Percentiles rank a stretch among this genome's conserved stretches.
These are phyloP conservation scores for Suillus variegatus DNA, from an alignment of 768 basidiomycete genomes.

Conservation along the genomic window DNA sequence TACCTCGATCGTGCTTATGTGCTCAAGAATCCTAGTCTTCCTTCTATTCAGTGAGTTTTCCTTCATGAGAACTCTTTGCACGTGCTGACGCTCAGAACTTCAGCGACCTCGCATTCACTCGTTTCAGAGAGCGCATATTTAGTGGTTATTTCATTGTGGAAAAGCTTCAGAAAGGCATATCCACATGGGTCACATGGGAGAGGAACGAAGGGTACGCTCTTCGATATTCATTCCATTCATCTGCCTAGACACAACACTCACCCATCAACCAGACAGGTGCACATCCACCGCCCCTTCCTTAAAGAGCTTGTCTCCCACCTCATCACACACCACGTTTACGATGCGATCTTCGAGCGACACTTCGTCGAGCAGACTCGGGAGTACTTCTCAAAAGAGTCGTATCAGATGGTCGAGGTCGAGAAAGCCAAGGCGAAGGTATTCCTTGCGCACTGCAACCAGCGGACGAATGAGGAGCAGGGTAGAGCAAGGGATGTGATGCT, in stretches of 20 bases:
- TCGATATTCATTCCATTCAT: constrained; percentile 6
- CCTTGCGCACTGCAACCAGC: constrained; percentile 46
- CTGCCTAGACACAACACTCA: background rate
- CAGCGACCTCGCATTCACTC: constrained; percentile 58
- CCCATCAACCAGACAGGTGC: constrained; percentile 32
- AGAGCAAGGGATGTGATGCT: constrained; percentile 54
- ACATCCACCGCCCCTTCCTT: constrained; percentile 44
- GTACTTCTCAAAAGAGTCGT: constrained; percentile 59
- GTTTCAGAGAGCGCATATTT: constrained; percentile 56
- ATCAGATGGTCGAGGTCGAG: constrained; percentile 34
- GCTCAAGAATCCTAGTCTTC: constrained; percentile 35
- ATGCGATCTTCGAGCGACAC: constrained; percentile 52
- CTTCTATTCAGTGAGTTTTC: constrained; percentile 46
- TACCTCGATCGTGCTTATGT: constrained; percentile 75
- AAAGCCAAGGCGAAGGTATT: constrained; percentile 47
- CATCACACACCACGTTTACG: constrained; percentile 56
- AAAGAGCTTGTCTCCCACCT: constrained; percentile 58
- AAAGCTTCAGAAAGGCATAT: constrained; percentile 46
- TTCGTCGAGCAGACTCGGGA: constrained; percentile 50
- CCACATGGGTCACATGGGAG: constrained; percentile 57
- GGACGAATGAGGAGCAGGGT: constrained; percentile 58
- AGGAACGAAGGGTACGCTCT: constrained; percentile 41
- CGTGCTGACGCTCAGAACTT: constrained; percentile 17
- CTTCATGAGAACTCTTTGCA: constrained; percentile 5
- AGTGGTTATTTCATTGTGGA: constrained; percentile 44